phyloP scores from a whole-genome alignment of 2,329 filamentous ascomycete species.

The Paracoccidioides lutzii region DNA sequence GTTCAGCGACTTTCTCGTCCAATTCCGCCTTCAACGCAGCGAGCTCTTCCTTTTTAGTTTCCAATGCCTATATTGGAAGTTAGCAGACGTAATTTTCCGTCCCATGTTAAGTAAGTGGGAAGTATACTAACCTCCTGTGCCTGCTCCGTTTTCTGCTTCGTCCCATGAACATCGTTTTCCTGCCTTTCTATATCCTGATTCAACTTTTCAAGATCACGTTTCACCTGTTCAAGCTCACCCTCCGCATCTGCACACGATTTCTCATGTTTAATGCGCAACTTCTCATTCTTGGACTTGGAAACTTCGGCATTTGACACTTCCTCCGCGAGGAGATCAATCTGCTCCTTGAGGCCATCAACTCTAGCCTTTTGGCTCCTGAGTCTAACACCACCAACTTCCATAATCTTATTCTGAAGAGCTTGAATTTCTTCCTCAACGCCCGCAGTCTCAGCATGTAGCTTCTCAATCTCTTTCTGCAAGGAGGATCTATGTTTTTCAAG shows the following conservation, averaged over 20 bases:
- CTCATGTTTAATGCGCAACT: constrained; percentile 74
- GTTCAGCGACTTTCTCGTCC: constrained; percentile 69
- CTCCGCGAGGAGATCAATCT: constrained; percentile 68
- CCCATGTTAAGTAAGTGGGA: not conserved
- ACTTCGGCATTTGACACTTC: constrained; percentile 78
- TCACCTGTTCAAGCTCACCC: constrained; percentile 62
- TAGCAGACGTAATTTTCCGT: not conserved
- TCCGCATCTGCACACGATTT: constrained; percentile 68
- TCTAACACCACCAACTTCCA: constrained; percentile 92
- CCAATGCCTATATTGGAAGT: constrained; percentile 42
- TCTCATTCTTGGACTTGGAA: constrained; percentile 82
- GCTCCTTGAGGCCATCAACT: constrained; percentile 77
- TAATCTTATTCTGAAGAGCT: constrained; percentile 85
- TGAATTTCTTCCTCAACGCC: constrained; percentile 91
- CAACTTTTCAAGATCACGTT: constrained; percentile 61
- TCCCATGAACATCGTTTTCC: constrained; percentile 58
- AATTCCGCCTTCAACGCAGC: constrained; percentile 68
- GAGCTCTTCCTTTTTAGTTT: constrained; percentile 68
- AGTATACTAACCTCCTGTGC: constrained; percentile 50
- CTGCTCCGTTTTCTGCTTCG: constrained; percentile 62
- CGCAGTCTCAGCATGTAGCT: constrained; percentile 70
- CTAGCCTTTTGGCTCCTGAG: constrained; percentile 80
- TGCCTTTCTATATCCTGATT: constrained; percentile 69
- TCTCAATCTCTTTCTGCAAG: constrained; percentile 64
- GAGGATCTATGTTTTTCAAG: constrained; percentile 67